Percentiles rank a stretch among this genome's conserved stretches.
Conservation (phyloP, 2,329 filamentous ascomycete genomes). For the Teratosphaeria gauchensis region DNA sequence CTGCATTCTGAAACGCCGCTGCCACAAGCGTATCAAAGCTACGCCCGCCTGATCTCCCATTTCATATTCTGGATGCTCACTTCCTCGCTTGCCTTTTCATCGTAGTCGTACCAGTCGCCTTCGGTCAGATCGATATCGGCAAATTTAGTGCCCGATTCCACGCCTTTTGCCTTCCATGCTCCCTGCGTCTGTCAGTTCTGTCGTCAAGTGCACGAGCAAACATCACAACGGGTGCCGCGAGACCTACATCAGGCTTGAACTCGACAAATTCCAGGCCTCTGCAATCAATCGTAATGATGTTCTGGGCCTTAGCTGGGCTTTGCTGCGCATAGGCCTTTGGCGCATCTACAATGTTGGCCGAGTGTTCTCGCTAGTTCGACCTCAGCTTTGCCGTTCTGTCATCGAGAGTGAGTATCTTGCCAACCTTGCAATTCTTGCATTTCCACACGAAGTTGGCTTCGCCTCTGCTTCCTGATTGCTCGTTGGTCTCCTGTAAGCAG, state of each 20-base stretch:
- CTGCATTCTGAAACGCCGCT: too few species aligned
- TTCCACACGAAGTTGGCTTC: conserved; percentile 99
- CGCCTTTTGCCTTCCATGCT: conserved; percentile 76
- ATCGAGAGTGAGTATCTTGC: background rate
- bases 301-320: conserved; percentile 64
- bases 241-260: conserved; percentile 71
- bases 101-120: conserved; percentile 96
- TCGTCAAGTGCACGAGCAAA: background rate
- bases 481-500: conserved; percentile 62
- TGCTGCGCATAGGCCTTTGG: conserved; percentile 62
- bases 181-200: conserved; percentile 45
- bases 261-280: conserved; percentile 85
- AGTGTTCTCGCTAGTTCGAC: conserved; percentile 60
- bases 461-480: conserved; percentile 84
- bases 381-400: background rate
- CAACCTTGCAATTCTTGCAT: conserved; percentile 94
- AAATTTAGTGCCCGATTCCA: conserved; percentile 75
- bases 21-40: background rate
- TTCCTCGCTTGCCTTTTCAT: conserved; percentile 85
- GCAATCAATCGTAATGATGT: conserved; percentile 86
- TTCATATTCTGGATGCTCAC: conserved; percentile 83
- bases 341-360: conserved; percentile 68
- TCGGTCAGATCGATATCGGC: conserved; percentile 71
- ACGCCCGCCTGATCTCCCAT: conserved; percentile 74
- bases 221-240: background rate